Evolutionary conservation across 1,284 basidiomycete species (phyloP), one percentile per base, ranked within the genome.

Genomic region (Nidula niveotomentosa): DNA sequence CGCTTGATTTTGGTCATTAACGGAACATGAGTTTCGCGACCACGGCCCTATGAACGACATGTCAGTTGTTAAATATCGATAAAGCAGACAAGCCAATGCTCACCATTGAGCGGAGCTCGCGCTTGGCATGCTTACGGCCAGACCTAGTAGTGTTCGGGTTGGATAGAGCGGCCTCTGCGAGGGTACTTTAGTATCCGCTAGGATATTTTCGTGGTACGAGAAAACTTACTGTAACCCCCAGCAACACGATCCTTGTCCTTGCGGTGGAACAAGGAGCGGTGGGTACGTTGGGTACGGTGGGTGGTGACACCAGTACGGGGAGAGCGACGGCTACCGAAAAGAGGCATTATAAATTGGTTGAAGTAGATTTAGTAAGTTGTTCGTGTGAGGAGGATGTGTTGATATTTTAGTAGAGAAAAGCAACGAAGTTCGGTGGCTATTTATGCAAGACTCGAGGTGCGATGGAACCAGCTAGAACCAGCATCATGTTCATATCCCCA

Each of bases 1-100:
- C 78, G 77, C 58, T 78, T 81, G 60, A 82, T 69, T 60, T 71
- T 79, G 36, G 78, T 80, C 76, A 80, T 75, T 57, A 82, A 63
- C 8, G 80, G 69, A 36, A 81, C 77, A 61, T 79, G 78, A 18
- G 75, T 66, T 49, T 75, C 72, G 9, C 63, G 58, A 35, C 71
- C 71, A 51, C 72, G 69, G 51, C 74, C 75, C 74, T 76, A 58
- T 13, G 58, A 36, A 35, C 33, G 35, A 6, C 51, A 15, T n/a
- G 41, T 51, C 5, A 54, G 34, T 23, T 49, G 35, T 36, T 13
- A 12, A 9, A 30, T 49, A 30, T 34, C 13, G 23, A n/a, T n/a
- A 36, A 36, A 7, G 8, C 33, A 30, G 35, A 8, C 36, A 10
- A 10, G 43, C 23, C 58, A 13, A 1, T 6, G 35, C 73, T 58